Evolutionary conservation across 1,139 yeast genomes (phyloP).

Genomic region (Arxiozyma slooffiae): DNA sequence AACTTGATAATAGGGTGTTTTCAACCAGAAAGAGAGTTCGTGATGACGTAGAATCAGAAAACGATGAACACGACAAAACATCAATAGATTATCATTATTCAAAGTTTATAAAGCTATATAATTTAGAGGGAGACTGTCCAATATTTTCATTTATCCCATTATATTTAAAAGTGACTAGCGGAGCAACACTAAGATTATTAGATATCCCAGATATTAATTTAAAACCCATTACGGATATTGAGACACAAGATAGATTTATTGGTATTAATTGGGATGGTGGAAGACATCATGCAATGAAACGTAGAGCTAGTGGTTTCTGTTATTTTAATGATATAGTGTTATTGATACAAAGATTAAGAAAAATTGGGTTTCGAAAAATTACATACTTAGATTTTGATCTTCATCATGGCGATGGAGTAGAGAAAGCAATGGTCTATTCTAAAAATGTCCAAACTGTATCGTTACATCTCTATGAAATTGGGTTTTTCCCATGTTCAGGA

Average conservation of each 20-base stretch:
- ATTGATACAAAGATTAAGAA: conserved; percentile 42
- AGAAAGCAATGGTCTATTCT: conserved; percentile 50
- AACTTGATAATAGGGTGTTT: not conserved
- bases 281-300: conserved; percentile 55
- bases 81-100: not conserved
- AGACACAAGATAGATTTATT: conserved; percentile 24
- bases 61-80: not conserved
- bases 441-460: conserved; percentile 53
- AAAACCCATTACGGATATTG: conserved; percentile 1
- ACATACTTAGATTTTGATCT: conserved; percentile 63
- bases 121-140: conserved; percentile 56
- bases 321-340: conserved; percentile 60
- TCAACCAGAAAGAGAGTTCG: not conserved
- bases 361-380: conserved; percentile 37
- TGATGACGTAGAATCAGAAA: not conserved
- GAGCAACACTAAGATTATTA: conserved; percentile 50
- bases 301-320: conserved; percentile 62
- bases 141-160: conserved; percentile 44
- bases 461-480: conserved; percentile 52
- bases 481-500: conserved; percentile 73
- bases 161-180: conserved; percentile 45
- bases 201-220: conserved; percentile 21
- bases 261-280: conserved; percentile 76
- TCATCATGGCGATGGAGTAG: conserved; percentile 79
- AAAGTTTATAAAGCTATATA: conserved; percentile 24